These are phyloP conservation scores for Solanum appendiculatum DNA, from an alignment of 257 asterid genomes.

Conservation along the genomic window DNA sequence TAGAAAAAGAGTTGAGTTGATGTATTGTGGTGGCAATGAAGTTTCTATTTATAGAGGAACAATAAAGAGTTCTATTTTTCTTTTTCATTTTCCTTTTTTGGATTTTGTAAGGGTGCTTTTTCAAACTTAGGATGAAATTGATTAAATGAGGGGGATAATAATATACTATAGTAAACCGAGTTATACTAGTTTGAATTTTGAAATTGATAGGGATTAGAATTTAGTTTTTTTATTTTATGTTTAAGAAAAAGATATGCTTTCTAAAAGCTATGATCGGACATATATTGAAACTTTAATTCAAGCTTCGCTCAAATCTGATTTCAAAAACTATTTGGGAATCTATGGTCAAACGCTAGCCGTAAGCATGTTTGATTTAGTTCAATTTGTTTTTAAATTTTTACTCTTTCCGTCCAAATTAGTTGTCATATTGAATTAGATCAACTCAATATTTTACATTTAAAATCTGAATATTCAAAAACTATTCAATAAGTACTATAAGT, in stretches of 20 bases:
- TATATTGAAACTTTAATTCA: no score
- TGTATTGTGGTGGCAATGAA: neutral
- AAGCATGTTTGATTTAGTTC: neutral
- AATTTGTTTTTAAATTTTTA: no score
- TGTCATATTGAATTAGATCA: neutral
- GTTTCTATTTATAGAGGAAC: neutral
- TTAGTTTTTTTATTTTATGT: no score
- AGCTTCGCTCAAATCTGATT: no score
- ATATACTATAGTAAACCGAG: neutral
- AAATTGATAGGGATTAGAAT: no score
- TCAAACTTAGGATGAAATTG: neutral
- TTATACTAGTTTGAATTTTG: neutral
- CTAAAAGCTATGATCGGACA: neutral
- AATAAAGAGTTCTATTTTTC: neutral
- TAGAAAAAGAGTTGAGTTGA: neutral
- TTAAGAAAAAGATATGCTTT: neutral
- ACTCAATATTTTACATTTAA: neutral
- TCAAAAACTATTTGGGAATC: no score
- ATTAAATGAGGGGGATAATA: neutral
- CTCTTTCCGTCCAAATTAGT: no score
- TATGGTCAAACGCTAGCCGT: no score
- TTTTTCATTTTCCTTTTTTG: neutral
- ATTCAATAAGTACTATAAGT: neutral
- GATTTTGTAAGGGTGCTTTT: neutral
- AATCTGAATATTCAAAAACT: neutral